Evolutionary conservation across 2,329 filamentous ascomycete genomes (phyloP).

Genomic region (Cladosporium oxysporum): DNA sequence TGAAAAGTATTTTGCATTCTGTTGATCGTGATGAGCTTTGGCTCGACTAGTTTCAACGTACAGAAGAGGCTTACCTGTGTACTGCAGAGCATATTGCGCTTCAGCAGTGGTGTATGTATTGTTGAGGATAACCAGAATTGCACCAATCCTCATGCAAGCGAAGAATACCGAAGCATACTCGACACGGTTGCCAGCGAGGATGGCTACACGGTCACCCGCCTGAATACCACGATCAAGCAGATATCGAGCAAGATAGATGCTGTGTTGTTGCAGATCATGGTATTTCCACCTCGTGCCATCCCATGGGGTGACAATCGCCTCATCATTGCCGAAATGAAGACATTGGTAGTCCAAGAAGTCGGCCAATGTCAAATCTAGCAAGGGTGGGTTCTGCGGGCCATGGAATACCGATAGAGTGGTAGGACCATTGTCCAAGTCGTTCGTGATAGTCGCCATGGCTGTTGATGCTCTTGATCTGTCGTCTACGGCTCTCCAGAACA

Average conservation of each 20-base stretch:
- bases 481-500: background rate
- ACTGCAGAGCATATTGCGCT: constrained; percentile 68
- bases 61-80: constrained; percentile 58
- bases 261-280: constrained; percentile 42
- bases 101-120: constrained; percentile 78
- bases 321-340: constrained; percentile 62
- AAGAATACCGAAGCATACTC: constrained; percentile 69
- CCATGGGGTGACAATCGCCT: constrained; percentile 75
- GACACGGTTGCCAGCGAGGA: constrained; percentile 68
- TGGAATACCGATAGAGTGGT: constrained; percentile 59
- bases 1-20: constrained; percentile 75
- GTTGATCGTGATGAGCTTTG: constrained; percentile 16
- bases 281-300: constrained; percentile 73
- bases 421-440: constrained; percentile 20
- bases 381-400: constrained; percentile 67
- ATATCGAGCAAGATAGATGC: constrained; percentile 42
- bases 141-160: constrained; percentile 58
- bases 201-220: constrained; percentile 69
- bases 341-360: constrained; percentile 73
- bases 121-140: constrained; percentile 71
- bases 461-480: constrained; percentile 18
- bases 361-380: constrained; percentile 71
- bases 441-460: constrained; percentile 22
- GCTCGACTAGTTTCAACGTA: background rate
- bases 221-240: constrained; percentile 67